phyloP scores from a whole-genome alignment of 2,329 filamentous ascomycete species.

The Beauveria asiatica region DNA sequence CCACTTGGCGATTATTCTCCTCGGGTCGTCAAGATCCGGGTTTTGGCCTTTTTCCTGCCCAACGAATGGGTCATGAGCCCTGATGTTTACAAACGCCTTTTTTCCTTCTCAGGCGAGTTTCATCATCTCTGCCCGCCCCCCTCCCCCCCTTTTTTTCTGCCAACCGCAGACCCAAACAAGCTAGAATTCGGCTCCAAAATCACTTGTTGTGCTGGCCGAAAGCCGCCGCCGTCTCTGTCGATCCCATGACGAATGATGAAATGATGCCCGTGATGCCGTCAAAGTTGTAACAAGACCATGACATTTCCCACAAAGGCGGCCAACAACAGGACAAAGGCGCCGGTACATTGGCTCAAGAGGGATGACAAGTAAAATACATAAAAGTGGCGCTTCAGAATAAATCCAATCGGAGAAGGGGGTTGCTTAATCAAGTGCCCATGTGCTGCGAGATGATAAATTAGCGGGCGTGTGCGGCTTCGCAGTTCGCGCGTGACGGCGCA shows the following conservation, averaged over 20 bases:
- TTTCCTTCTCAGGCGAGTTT: neutral
- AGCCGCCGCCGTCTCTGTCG: too few relatives aligned
- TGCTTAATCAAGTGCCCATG: neutral
- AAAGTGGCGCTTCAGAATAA: neutral
- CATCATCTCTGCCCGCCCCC: neutral
- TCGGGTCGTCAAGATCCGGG: neutral
- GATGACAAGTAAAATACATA: neutral
- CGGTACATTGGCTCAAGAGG: too few relatives aligned
- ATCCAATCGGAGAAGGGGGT: neutral
- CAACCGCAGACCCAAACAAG: neutral
- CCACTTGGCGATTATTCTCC: neutral
- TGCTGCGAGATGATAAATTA: neutral
- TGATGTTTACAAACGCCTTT: neutral
- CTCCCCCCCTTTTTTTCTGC: too few relatives aligned
- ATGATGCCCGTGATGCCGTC: too few relatives aligned
- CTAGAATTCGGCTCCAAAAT: neutral
- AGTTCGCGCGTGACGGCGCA: conserved; percentile 1
- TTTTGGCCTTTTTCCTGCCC: neutral
- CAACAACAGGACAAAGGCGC: too few relatives aligned
- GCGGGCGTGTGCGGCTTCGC: neutral
- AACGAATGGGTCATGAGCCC: neutral
- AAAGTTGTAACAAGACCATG: too few relatives aligned
- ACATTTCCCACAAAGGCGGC: too few relatives aligned
- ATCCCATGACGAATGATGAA: too few relatives aligned
- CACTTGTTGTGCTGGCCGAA: neutral